Base-by-base conservation (phyloP, 139 green algal genomes). In the Chlorella sp. region DNA sequence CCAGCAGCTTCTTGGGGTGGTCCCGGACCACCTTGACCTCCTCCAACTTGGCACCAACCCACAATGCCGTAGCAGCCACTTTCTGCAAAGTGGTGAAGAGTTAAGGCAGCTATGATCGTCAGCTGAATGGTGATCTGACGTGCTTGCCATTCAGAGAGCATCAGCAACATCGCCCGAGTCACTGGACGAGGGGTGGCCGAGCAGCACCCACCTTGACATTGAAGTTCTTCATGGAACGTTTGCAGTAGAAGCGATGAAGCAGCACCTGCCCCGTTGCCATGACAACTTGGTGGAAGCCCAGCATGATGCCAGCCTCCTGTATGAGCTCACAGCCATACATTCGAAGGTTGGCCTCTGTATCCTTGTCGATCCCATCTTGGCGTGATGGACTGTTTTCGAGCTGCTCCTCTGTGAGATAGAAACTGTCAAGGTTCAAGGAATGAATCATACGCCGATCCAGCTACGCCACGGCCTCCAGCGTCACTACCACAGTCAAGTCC, bases 221-320 rank as follows among this genome's bases (percentile, higher is more conserved):
- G 72, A 83, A 95, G 5, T 89, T 74, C 29, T 71, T 82, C 36
- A 97, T 71, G 31, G 85, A 93, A 26, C 89, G 80, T 79, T 96
- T 95, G 87, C 89, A 94, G 81, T 95, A 98, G 71, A 97, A 98
- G 35, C 94, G 81, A 60, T 98, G 94, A 1, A 98, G 73, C 33
- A 98, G 74, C 20, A 97, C 89, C 67, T 98, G 94, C 0, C 84
- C 94, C 0, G 94, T 98, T 35, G 81, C 87, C 79, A 91, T 90
- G 23, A 96, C 93, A 1, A 73, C 87, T 69, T 97, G 92, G 2
- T 88, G 85, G 63, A 93, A 78, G 62, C 74, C 66, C 55, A 98
- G 80, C 29, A 94, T 72, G 61, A 87, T 86, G 33, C 84, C 80
- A 2, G 77, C 77, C 74, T 88, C 74, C 64, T 89, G 85, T 35